Evolutionary conservation across 805 yeast genomes (phyloP).

Genomic region (Kazachstania viticola): DNA sequence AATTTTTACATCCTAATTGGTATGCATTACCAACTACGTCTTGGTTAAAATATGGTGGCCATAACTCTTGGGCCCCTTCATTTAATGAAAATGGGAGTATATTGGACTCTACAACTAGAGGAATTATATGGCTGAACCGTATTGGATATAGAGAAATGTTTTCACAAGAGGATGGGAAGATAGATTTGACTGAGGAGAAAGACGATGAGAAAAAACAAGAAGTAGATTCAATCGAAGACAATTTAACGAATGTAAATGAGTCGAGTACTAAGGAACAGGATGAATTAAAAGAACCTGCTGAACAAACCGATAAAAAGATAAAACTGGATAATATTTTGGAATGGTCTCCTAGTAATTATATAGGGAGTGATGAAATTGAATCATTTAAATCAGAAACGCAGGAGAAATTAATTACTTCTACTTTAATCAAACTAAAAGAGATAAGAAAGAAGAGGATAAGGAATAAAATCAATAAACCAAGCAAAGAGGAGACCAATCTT

Average conservation of each 20-base stretch:
- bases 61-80: slow-evolving; percentile 53
- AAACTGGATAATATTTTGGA: slow-evolving; percentile 33
- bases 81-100: slow-evolving; percentile 49
- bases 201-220: slow-evolving; percentile 2
- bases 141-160: slow-evolving; percentile 34
- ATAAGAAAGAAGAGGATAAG: slow-evolving; percentile 36
- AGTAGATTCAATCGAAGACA: neutral
- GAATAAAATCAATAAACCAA: slow-evolving; percentile 29
- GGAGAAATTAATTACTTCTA: slow-evolving; percentile 31
- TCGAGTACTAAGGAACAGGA: neutral
- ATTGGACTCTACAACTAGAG: slow-evolving; percentile 39
- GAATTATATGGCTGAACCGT: slow-evolving; percentile 43
- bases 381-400: slow-evolving; percentile 34
- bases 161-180: slow-evolving; percentile 9
- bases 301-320: slow-evolving; percentile 12
- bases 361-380: slow-evolving; percentile 42
- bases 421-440: slow-evolving; percentile 38
- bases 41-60: slow-evolving; percentile 47
- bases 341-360: slow-evolving; percentile 39
- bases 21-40: slow-evolving; percentile 49
- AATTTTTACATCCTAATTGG: slow-evolving; percentile 53
- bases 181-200: slow-evolving; percentile 3
- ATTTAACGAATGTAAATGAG: slow-evolving; percentile 1
- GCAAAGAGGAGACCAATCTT: slow-evolving; percentile 31
- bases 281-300: neutral